Evolutionary conservation across 768 basidiomycete species (phyloP), one percentile per base, ranked within the genome.

Genomic region (Cystobasidium onofrii): DNA sequence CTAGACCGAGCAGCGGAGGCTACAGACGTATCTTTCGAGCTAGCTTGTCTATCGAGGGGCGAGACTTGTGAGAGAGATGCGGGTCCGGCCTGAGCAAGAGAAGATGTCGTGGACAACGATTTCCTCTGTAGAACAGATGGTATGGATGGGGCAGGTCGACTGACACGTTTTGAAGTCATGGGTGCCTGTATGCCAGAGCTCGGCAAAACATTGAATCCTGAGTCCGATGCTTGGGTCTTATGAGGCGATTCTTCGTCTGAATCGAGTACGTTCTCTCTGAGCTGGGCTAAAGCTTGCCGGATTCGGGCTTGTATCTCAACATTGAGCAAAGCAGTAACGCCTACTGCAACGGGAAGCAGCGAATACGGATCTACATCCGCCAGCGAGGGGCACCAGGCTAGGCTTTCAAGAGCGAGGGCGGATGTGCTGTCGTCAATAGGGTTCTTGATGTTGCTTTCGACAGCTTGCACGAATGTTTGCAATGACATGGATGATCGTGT

Each of bases 261-360:
- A 31, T 36, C 65, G 15, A 52, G 29, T 18, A 36, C 55, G 36
- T 52, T 39, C 17, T 55, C 69, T n/a, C 29, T 33, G 9, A 36
- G 64, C 34, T 1, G 25, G 34, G 70, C 74, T 6, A 36, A 41
- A 34, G 27, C 44, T 20, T 66, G 31, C 20, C 79, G 75, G 34
- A 71, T 79, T 43, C 50, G 57, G 1, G 76, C 74, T 43, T 69
- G 73, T 18, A 80, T 64, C 36, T 82, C 82, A n/a, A 81, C 81
- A 76, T 82, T 83, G 12, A 77, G 57, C 52, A 81, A 76, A 1
- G 78, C 79, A 10, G 78, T 73, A 54, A 82, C 33, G 0, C 81
- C 80, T 33, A 81, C 78, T 17, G 73, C 71, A 36, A 82, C 74
- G 0, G 82, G 82, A 29, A 82, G 76, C 23, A 76, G 74, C 55